Base-by-base conservation (phyloP, 352 stramenopile genomes). In the Phytophthora lateralis region DNA sequence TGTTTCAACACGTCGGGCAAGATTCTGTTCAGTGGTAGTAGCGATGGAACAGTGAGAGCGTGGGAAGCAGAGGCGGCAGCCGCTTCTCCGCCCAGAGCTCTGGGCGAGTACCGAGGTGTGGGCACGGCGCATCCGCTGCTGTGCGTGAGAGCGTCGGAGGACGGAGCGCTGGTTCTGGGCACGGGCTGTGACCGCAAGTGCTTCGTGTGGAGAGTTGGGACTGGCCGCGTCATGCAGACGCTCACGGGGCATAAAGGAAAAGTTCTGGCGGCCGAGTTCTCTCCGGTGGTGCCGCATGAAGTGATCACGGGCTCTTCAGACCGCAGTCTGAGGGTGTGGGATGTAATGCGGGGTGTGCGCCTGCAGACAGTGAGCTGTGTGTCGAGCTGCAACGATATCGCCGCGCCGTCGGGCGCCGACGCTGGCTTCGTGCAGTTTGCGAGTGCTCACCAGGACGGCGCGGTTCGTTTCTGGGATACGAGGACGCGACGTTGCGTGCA, bases 201-300 rank as follows among this genome's bases (percentile, higher is more conserved):
- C 49, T 92, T 93, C 60, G 73, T 95, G 12, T 95, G 85, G 85
- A 77, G 85, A 71, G 85, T 93, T 18, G 85, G 80, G 53, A 90
- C 85, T 35, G 83, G 83, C 18, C 82, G 85, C 21, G 83, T 95
- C 48, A 82, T 88, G 65, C 85, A 95, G 70, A 95, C 83, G 54
- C 77, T 95, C 26, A 87, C 83, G 39, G 85, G 85, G 4, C 85
- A 95, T 74, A 93, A 93, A 57, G 85, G 85, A 35, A 92, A 93
- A 73, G 85, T 95, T 20, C 45, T 93, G 32, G 85, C 85, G 8
- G 85, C 80, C 21, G 85, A 91, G 59, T 95, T 95, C 55, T 88
- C 82, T 39, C 70, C 75, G 6, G 61, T 83, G 4, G 52, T 66
- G 18, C 67, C 79, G 15, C 67, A 76, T 48, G 71, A 95, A 68